Conservation (phyloP, 2,329 filamentous ascomycete genomes). For the Ophiocordyceps camponoti-leonardi region DNA sequence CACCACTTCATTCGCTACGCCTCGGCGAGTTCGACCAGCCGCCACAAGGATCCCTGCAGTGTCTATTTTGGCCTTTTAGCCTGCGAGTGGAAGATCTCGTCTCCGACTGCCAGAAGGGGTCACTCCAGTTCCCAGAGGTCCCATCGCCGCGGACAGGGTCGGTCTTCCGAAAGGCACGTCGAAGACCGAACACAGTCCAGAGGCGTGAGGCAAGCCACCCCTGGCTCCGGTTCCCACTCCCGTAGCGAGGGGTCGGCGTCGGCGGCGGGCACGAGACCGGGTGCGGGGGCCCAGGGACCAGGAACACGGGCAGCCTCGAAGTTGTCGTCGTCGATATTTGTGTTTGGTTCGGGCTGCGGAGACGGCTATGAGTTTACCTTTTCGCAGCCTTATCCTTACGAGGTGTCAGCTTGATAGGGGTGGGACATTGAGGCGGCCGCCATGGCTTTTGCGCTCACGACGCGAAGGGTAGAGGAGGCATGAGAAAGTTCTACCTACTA, state of each 20-base stretch:
- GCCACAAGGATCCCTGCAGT: slow-evolving; percentile 14
- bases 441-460: too few relatives aligned
- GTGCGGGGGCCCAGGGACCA: too few relatives aligned
- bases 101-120: background rate
- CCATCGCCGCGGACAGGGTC: background rate
- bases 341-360: background rate
- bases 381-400: background rate
- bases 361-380: background rate
- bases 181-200: too few relatives aligned
- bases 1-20: slow-evolving; percentile 19
- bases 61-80: slow-evolving; percentile 24
- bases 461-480: too few relatives aligned
- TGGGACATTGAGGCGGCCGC: background rate
- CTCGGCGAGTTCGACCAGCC: slow-evolving; percentile 14
- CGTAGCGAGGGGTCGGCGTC: too few relatives aligned
- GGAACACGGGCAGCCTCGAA: too few relatives aligned
- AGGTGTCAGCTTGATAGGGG: background rate
- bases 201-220: too few relatives aligned
- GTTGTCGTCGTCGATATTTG: background rate
- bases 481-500: too few relatives aligned
- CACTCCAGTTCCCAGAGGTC: background rate
- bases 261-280: too few relatives aligned
- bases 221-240: too few relatives aligned
- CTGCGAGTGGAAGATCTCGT: slow-evolving; percentile 19
- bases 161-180: background rate